These are phyloP conservation scores for Elsinoe australis DNA, from an alignment of 2,329 filamentous ascomycete species.

Conservation along the genomic window DNA sequence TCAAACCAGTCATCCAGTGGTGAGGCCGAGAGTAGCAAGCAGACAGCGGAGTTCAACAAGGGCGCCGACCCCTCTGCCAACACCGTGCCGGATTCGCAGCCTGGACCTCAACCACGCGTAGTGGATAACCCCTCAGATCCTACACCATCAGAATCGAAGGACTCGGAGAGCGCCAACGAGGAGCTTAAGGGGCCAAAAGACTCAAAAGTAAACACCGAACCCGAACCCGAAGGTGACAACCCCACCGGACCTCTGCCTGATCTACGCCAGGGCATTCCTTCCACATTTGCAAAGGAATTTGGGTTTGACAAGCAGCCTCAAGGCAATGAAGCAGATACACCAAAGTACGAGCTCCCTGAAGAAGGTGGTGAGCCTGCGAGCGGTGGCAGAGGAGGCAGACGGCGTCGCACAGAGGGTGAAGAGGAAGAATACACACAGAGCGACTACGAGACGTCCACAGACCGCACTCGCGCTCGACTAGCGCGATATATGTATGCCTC, in stretches of 20 bases:
- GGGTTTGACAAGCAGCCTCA: slow-evolving; percentile 35
- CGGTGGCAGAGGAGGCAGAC: slow-evolving; percentile 31
- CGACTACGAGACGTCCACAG: slow-evolving; percentile 83
- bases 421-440: slow-evolving; percentile 64
- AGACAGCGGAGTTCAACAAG: slow-evolving; percentile 33
- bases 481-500: slow-evolving; percentile 66
- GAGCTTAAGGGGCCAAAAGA: slow-evolving; percentile 32
- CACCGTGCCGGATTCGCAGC: slow-evolving; percentile 24
- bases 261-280: slow-evolving; percentile 88
- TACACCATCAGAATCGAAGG: slow-evolving; percentile 14
- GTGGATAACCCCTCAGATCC: slow-evolving; percentile 20
- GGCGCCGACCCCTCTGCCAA: slow-evolving; percentile 26
- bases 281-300: slow-evolving; percentile 75
- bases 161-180: slow-evolving; percentile 27
- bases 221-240: slow-evolving; percentile 34
- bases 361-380: slow-evolving; percentile 27
- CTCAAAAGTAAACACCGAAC: slow-evolving; percentile 35
- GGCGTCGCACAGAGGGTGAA: slow-evolving; percentile 40
- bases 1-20: slow-evolving; percentile 19
- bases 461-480: slow-evolving; percentile 68
- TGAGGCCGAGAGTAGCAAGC: slow-evolving; percentile 25
- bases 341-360: slow-evolving; percentile 19
- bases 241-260: slow-evolving; percentile 65
- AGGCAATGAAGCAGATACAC: slow-evolving; percentile 24
- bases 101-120: slow-evolving; percentile 20